Percentiles rank a stretch among this genome's conserved stretches.
These are phyloP conservation scores for Mrakia hoshinonis DNA, from an alignment of 768 basidiomycete genomes.

Conservation along the genomic window DNA sequence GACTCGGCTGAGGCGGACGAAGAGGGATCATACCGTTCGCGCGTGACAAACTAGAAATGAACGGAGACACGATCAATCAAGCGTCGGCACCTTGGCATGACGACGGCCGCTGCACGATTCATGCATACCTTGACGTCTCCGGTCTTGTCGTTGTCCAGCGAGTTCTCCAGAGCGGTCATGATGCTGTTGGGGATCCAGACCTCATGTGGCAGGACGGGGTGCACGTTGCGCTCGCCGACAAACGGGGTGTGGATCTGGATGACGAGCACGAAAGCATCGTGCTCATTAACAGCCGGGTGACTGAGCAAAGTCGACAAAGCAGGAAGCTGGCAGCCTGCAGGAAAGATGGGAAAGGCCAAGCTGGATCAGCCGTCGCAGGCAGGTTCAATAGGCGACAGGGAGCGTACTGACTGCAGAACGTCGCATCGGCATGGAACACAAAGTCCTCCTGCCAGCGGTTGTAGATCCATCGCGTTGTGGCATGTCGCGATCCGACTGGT, in stretches of 20 bases:
- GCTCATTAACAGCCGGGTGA: conserved; percentile 52
- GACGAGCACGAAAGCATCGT: conserved; percentile 63
- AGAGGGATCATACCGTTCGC: conserved; percentile 32
- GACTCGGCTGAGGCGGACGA: conserved; percentile 43
- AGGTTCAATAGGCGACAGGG: too few species aligned
- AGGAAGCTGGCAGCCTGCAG: conserved; percentile 58
- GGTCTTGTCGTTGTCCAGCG: conserved; percentile 52
- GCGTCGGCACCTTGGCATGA: not conserved
- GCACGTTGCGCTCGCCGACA: conserved; percentile 43
- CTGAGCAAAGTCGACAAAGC: conserved; percentile 54
- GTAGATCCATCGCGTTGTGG: conserved; percentile 65
- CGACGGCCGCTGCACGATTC: too few species aligned
- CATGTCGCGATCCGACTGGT: conserved; percentile 54
- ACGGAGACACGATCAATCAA: not conserved
- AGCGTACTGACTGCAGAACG: conserved; percentile 63
- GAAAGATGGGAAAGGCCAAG: not conserved
- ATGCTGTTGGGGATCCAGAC: conserved; percentile 60
- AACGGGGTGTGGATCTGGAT: conserved; percentile 61
- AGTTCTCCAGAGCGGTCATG: conserved; percentile 59
- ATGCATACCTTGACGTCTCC: conserved; percentile 20
- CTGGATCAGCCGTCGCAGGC: too few species aligned
- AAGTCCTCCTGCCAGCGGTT: conserved; percentile 62
- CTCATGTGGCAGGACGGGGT: conserved; percentile 58
- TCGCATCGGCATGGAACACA: conserved; percentile 60
- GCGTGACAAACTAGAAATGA: conserved; percentile 4